Conservation (phyloP, 805 yeast genomes). For the Cyberlindnera veronae region DNA sequence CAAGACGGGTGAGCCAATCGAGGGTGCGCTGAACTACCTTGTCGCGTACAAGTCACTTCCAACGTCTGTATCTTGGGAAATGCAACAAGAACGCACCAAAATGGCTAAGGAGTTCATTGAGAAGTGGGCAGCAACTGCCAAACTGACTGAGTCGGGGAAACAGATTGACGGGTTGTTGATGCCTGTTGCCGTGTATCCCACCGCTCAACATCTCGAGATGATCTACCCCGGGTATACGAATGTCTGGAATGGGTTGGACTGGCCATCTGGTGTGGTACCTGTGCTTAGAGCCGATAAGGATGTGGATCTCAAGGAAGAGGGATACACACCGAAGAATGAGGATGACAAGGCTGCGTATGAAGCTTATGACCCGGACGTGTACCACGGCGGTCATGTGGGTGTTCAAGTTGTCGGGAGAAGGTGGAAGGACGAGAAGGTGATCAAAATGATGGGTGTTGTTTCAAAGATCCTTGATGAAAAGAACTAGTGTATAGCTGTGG, state of each 20-base stretch:
- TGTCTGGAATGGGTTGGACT: conserved; percentile 51
- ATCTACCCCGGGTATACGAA: conserved; percentile 42
- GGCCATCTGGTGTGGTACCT: conserved; percentile 55
- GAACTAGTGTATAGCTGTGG: conserved; percentile 1
- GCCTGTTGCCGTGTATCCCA: conserved; percentile 34
- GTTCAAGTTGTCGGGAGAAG: conserved; percentile 59
- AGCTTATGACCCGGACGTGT: conserved; percentile 46
- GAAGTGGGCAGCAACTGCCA: conserved; percentile 37
- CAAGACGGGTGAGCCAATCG: conserved; percentile 42
- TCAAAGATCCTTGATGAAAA: conserved; percentile 1
- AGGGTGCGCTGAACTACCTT: conserved; percentile 39
- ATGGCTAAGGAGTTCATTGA: conserved; percentile 37
- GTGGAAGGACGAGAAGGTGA: conserved; percentile 57
- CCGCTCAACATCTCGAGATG: conserved; percentile 28
- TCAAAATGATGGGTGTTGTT: conserved; percentile 24
- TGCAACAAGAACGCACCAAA: conserved; percentile 36
- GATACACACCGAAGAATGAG: conserved; percentile 31
- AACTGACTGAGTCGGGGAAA: conserved; percentile 31
- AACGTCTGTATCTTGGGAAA: conserved; percentile 48
- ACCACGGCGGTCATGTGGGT: conserved; percentile 58
- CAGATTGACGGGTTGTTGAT: conserved; percentile 45
- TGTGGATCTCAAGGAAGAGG: conserved; percentile 35
- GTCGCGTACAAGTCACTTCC: conserved; percentile 42
- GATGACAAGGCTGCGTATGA: conserved; percentile 41
- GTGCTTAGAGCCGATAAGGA: conserved; percentile 48